Evolutionary conservation across 164 flowering plant genomes (phyloP), one percentile per base, ranked within the genome.

Genomic region (Berberis vulgaris): DNA sequence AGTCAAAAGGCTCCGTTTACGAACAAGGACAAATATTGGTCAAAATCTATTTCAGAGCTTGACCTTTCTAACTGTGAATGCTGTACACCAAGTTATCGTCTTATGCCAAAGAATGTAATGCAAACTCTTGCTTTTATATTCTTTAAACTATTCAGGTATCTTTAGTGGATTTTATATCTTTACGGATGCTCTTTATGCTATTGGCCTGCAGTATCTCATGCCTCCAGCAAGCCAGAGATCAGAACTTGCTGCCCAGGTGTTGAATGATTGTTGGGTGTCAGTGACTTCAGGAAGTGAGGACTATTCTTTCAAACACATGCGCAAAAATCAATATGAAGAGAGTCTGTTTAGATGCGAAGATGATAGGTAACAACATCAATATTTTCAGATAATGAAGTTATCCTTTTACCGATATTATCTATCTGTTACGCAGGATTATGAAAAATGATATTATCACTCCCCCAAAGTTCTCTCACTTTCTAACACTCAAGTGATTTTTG

Each of bases 21-120:
- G 38, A 81, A 73, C 77, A 91, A 83, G 78, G 91, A 86, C 45
- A 84, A 94, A 72, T 85, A 78, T 68, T 46, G 76, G 74, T 76
- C 71, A 8, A 94, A 94, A 69, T 89, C 97, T 43, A 89, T 94
- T 69, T 86, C 87, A 58, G 97, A 94, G 76, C 96, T 91, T 76
- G 99, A 94, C 69, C 88, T 94, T 59, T 94, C 99, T 57, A 79
- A 86, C 67, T 94, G 97, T 73, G 85, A 89, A 67, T 79, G 90
- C 44, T 94, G 99, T 79, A 89, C 96, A 69, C 99, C 99, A 55
- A 94, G 99, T 71, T 94, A 94, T 70, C 86, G 97, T 43, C 91
- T 88, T 66, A 86, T 95, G 41, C 99, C 99, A 47, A 84, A 82
- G 75, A 80, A 87, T 82, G 99, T 95, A 72, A 83, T 49, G 80